phyloP scores from a whole-genome alignment of 1,284 basidiomycete genomes.

The Fomes fomentarius region DNA sequence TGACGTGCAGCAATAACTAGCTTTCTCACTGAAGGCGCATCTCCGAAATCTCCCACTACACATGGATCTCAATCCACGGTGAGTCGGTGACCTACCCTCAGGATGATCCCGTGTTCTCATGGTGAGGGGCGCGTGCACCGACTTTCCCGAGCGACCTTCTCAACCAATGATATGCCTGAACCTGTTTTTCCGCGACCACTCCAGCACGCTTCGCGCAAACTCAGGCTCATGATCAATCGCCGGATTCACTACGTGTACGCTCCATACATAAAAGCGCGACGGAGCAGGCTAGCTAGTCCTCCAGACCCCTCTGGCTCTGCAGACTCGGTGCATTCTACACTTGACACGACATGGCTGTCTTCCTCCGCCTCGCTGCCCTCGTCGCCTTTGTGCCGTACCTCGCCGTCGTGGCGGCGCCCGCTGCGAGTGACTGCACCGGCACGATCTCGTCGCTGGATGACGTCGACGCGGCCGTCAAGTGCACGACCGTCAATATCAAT shows the following conservation, averaged over 20 bases:
- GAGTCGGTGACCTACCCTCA: background rate
- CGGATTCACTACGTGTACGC: too few species aligned
- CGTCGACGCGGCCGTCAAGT: slow-evolving; percentile 34
- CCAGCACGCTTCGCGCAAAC: too few species aligned
- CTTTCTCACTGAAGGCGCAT: background rate
- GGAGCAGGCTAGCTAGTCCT: too few species aligned
- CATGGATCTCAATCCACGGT: background rate
- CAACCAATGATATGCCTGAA: too few species aligned
- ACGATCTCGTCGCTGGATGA: slow-evolving; percentile 39
- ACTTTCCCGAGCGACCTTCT: background rate
- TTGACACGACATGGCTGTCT: slow-evolving; percentile 3
- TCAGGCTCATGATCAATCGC: too few species aligned
- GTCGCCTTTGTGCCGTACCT: slow-evolving; percentile 11
- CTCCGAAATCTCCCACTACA: background rate
- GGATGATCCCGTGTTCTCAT: background rate
- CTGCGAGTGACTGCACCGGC: slow-evolving; percentile 32
- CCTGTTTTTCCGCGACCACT: slow-evolving; percentile 3
- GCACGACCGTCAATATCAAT: slow-evolving; percentile 40
- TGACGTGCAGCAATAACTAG: too few species aligned
- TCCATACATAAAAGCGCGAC: too few species aligned
- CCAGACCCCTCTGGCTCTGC: too few species aligned
- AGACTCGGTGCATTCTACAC: too few species aligned
- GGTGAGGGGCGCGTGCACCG: slow-evolving; percentile 1
- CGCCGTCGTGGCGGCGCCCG: slow-evolving; percentile 16
- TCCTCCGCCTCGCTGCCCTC: slow-evolving; percentile 18